Percentiles rank a stretch among this genome's conserved stretches.
These are phyloP conservation scores for Croton setiger DNA, from an alignment of 441 rosid species.

Conservation along the genomic window DNA sequence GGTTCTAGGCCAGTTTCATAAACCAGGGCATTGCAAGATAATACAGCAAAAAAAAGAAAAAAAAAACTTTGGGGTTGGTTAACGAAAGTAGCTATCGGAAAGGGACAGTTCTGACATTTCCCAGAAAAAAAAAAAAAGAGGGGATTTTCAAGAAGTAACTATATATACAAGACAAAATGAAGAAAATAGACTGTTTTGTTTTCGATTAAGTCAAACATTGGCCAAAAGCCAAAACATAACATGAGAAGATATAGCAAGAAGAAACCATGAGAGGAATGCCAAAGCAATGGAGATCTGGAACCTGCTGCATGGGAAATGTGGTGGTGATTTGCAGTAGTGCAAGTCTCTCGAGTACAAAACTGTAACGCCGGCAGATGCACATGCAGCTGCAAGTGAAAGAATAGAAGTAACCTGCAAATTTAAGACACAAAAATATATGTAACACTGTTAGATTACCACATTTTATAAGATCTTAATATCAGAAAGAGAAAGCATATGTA, in stretches of 20 bases:
- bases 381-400: conserved; percentile 89
- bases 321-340: conserved; percentile 40
- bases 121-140: conserved; percentile 5
- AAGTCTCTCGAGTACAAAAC: conserved; percentile 75
- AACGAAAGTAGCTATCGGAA: background rate
- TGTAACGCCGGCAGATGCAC: conserved; percentile 84
- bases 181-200: background rate
- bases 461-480: too few relatives aligned
- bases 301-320: conserved; percentile 44
- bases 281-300: conserved; percentile 67
- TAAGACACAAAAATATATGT: background rate
- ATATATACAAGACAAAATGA: conserved; percentile 17
- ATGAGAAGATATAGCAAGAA: conserved; percentile 78
- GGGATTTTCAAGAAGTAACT: conserved; percentile 12
- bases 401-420: conserved; percentile 72
- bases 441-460: too few relatives aligned
- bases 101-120: conserved; percentile 8
- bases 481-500: background rate
- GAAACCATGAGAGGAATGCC: conserved; percentile 72
- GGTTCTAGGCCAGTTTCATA: background rate
- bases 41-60: background rate
- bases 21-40: background rate
- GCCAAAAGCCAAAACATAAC: conserved; percentile 92
- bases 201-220: conserved; percentile 22
- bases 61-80: background rate